Base-by-base conservation (phyloP, 169 alveolate genomes). In the Condylostoma magnum region DNA sequence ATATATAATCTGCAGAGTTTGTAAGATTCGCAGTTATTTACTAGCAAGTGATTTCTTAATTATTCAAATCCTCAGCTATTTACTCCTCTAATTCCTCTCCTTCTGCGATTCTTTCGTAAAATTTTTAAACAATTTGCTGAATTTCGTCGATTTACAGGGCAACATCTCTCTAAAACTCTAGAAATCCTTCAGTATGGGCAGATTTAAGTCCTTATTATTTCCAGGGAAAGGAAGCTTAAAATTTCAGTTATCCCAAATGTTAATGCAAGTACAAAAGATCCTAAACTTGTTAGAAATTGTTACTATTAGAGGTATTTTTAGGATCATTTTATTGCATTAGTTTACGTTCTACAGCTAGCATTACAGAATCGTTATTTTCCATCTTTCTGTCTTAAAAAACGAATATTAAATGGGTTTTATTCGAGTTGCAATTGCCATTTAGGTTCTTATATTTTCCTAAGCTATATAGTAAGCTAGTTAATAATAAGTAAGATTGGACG, bases 91-190 rank as follows among this genome's bases (percentile, higher is more conserved):
- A 54, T 18, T 28, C 58, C 46, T 63, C 73, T 28, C 10, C 28
- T 12, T 41, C 22, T 43, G 38, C 73, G 1, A 63, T 57, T 63
- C 33, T 63, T 63, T 63, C 73, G 25, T 63, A 57, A 33, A 63
- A 63, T 44, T 63, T 63, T 63, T 63, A 54, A 20, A 63, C 28
- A 0, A 63, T 25, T 25, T 15, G 37, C 38, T 38, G 20, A 46
- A 63, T 33, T 63, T 63, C 73, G 38, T 63, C 73, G n/a, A 63
- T 28, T n/a, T 63, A 57, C 4, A 63, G 38, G 22, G 38, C 73
- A 3, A 63, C 57, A 43, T 63, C 57, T 63, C 73, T 6, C n/a
- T 63, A 57, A 6, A 63, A 63, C 20, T 33, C 31, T 2, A 63
- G 5, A 41, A 33, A 41, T 6, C 65, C 65, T 53, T 53, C 65